Conservation (phyloP, 345 rosid genomes). For the Chamaenerion angustifolium region DNA sequence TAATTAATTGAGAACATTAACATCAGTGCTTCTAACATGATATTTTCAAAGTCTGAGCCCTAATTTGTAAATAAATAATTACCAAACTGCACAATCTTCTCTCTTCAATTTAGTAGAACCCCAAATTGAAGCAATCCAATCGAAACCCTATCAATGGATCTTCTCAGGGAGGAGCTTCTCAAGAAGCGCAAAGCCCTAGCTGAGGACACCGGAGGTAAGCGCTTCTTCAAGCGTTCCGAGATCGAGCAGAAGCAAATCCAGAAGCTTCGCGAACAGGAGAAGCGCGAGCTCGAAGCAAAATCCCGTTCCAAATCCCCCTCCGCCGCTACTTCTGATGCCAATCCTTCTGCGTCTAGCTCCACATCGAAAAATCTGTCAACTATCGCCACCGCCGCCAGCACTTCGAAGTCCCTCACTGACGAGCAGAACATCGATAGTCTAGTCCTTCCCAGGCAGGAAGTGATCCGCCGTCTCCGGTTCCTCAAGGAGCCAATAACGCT, state of each 20-base stretch:
- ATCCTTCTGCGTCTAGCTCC: constrained; percentile 21
- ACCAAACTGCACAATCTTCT: no score
- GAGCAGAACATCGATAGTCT: constrained; percentile 78
- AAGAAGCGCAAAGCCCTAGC: constrained; percentile 61
- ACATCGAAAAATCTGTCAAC: constrained; percentile 18
- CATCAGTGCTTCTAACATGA: no score
- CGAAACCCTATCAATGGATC: constrained; percentile 39
- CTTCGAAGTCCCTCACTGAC: constrained; percentile 58
- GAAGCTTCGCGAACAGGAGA: constrained; percentile 83
- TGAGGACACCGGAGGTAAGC: constrained; percentile 69
- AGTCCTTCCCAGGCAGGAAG: constrained; percentile 73
- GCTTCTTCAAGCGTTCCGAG: constrained; percentile 76
- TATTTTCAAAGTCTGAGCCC: no score
- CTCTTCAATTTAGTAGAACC: no score
- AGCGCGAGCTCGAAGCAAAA: constrained; percentile 75
- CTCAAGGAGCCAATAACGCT: constrained; percentile 90
- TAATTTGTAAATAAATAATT: no score
- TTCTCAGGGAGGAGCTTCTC: constrained; percentile 55
- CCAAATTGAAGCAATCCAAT: no score
- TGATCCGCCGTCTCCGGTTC: constrained; percentile 76
- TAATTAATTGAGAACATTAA: no score
- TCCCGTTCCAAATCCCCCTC: constrained; percentile 16
- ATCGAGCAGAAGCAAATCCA: constrained; percentile 78
- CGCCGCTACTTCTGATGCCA: constrained; percentile 13
- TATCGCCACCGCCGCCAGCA: constrained; percentile 20